These are phyloP conservation scores for Dactylonectria macrodidyma DNA, from an alignment of 2,329 filamentous ascomycete genomes.

Conservation along the genomic window DNA sequence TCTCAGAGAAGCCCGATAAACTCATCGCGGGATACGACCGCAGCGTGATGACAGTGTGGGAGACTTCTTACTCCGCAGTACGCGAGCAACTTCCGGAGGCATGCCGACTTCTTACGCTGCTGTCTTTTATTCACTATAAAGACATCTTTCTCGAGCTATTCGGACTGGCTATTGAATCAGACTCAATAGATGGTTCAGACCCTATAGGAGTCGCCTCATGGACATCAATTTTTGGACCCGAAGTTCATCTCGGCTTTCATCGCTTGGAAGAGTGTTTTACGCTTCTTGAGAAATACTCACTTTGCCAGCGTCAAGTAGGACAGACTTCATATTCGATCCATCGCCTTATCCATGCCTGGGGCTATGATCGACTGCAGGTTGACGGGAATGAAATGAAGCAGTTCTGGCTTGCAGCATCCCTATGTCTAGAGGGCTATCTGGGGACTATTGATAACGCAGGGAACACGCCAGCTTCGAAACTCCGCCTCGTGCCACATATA, in stretches of 20 bases:
- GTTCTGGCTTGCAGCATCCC: neutral
- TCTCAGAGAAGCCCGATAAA: neutral
- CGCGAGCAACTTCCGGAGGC: neutral
- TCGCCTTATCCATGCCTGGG: neutral
- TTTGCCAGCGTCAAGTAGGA: neutral
- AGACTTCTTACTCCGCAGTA: conserved; percentile 3
- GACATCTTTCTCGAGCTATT: neutral
- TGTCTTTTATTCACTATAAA: neutral
- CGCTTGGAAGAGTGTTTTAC: neutral
- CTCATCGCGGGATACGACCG: neutral
- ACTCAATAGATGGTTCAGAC: neutral
- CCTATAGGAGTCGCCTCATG: neutral
- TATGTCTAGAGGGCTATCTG: neutral
- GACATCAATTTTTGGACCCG: neutral
- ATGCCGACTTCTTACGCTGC: neutral
- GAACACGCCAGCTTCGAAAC: neutral
- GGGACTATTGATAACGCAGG: neutral
- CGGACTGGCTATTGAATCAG: too few species aligned
- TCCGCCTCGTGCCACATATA: neutral
- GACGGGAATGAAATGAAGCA: neutral
- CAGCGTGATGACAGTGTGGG: neutral
- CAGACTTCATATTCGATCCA: neutral
- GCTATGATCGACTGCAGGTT: neutral
- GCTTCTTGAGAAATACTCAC: neutral
- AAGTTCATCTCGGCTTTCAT: neutral